phyloP scores from a whole-genome alignment of 2,329 filamentous ascomycete genomes.

The Ceratocystis huliohia region DNA sequence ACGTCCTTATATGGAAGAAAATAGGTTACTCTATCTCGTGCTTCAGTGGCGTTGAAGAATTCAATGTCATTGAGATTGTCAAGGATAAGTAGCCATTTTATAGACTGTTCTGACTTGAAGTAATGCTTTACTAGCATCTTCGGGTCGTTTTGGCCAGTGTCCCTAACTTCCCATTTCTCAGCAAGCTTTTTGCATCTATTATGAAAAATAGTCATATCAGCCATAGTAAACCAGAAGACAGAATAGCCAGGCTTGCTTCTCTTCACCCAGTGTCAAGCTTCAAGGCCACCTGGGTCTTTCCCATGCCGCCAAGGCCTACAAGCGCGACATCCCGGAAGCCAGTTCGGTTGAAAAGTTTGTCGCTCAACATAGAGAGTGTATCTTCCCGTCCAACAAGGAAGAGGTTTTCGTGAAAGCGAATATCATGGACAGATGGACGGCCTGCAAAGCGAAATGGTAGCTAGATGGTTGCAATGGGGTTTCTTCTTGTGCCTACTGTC shows the following conservation, averaged over 20 bases:
- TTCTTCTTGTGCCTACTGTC: not conserved
- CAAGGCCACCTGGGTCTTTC: not conserved
- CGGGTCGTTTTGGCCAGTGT: not conserved
- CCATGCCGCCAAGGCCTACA: not conserved
- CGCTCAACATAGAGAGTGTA: not conserved
- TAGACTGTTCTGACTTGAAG: constrained; percentile 21
- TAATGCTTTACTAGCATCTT: constrained; percentile 20
- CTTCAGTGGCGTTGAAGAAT: not conserved
- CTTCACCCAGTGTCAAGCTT: not conserved
- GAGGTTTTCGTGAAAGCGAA: not conserved
- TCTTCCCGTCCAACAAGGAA: not conserved
- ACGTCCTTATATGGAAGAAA: constrained; percentile 25
- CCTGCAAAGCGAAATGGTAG: not conserved
- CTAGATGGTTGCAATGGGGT: not conserved
- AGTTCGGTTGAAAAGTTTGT: not conserved
- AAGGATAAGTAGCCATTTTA: constrained; percentile 24
- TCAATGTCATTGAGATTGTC: constrained; percentile 24
- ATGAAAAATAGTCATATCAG: not conserved
- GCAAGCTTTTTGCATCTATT: not conserved
- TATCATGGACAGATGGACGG: not conserved
- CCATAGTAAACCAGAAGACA: constrained; percentile 5
- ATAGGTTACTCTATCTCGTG: constrained; percentile 5
- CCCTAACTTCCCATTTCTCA: not conserved
- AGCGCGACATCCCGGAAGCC: not conserved
- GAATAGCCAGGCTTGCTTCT: not conserved